Base-by-base conservation (phyloP, 768 basidiomycete species). In the Termitomyces sp. region DNA sequence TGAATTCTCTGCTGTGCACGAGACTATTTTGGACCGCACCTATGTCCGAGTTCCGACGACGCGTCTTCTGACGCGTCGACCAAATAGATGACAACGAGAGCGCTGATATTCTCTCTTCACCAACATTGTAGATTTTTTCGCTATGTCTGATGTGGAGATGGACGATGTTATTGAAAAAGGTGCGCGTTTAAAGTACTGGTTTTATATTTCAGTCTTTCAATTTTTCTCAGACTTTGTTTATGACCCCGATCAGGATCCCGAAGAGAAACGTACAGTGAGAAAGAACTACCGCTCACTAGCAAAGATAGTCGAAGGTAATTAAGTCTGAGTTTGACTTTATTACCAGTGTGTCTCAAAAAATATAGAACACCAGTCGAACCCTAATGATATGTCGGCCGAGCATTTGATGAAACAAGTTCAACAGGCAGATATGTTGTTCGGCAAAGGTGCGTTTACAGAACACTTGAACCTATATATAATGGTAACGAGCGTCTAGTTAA, bases 161-260 rank as follows among this genome's bases (percentile, higher is more conserved):
- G 65, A 66, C 34, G 63, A 66, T 61, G 45, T 46, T 44, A 53
- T 38, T 15, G 47, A 32, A 34, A 46, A 38, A 43, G 32, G 59
- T 55, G 55, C 38, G 53, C 22, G 21, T 19, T 5, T 1, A 32
- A 24, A 19, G 49, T 12, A 34, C 37, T 14, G 15, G 10, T 21
- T 34, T 3, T 15, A 11, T 5, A 32, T 59, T 19, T 34, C 21
- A 15, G 12, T 7, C 2, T 24, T 41, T 26, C 43, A 17, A 34
- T 46, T 43, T n/a, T 14, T 37, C 40, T 45, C 49, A 64, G 74
- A 72, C 48, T 68, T 79, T 17, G 72, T 77, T 12, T 93, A 90
- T 64, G 88, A 93, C 65, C 90, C 90, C 10, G 88, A 93, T 67
- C 91, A 93, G 66, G 80, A 93, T 72, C 83, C 85, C 5, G 85